Conservation (phyloP, 2,329 filamentous ascomycete species). For the Colletotrichum falcatum region DNA sequence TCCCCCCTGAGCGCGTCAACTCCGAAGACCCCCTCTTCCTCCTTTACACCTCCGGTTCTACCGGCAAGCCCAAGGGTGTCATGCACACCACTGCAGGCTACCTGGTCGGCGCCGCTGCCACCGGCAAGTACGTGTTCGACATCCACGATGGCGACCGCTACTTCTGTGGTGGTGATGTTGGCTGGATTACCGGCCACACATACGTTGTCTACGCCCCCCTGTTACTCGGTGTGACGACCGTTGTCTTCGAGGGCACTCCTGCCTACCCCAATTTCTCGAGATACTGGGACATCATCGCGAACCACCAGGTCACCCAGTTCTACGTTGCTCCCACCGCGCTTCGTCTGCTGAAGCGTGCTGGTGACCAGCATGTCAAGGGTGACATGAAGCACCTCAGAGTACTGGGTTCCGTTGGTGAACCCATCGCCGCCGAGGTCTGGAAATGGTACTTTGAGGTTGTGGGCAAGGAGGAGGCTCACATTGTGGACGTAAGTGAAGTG, state of each 20-base stretch:
- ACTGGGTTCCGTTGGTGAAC: slow-evolving; percentile 94
- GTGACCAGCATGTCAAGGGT: slow-evolving; percentile 90
- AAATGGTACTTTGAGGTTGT: slow-evolving; percentile 99
- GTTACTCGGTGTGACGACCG: slow-evolving; percentile 90
- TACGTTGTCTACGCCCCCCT: slow-evolving; percentile 98
- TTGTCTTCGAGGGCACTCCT: slow-evolving; percentile 97
- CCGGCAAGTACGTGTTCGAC: slow-evolving; percentile 98
- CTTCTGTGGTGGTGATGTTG: slow-evolving; percentile 98
- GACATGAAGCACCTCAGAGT: slow-evolving; percentile 91
- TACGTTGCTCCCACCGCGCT: slow-evolving; percentile 97
- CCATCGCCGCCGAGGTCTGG: slow-evolving; percentile 98
- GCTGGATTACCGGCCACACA: slow-evolving; percentile 99
- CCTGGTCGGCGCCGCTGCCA: slow-evolving; percentile 90
- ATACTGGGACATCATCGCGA: slow-evolving; percentile 98
- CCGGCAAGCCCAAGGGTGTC: slow-evolving; percentile 98
- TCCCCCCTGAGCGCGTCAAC: slow-evolving; percentile 88
- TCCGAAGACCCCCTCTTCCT: slow-evolving; percentile 97
- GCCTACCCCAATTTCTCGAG: slow-evolving; percentile 98
- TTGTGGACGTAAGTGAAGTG: slow-evolving; percentile 84
- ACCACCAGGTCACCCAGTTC: slow-evolving; percentile 96
- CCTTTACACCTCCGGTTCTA: slow-evolving; percentile 97
- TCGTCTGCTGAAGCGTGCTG: slow-evolving; percentile 92
- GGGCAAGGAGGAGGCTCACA: slow-evolving; percentile 91
- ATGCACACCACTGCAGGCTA: slow-evolving; percentile 98
- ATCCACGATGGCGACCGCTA: slow-evolving; percentile 94